Percentiles rank a stretch among this genome's conserved stretches.
Conservation (phyloP, 106 monocot species). For the Gastrodia elata region DNA sequence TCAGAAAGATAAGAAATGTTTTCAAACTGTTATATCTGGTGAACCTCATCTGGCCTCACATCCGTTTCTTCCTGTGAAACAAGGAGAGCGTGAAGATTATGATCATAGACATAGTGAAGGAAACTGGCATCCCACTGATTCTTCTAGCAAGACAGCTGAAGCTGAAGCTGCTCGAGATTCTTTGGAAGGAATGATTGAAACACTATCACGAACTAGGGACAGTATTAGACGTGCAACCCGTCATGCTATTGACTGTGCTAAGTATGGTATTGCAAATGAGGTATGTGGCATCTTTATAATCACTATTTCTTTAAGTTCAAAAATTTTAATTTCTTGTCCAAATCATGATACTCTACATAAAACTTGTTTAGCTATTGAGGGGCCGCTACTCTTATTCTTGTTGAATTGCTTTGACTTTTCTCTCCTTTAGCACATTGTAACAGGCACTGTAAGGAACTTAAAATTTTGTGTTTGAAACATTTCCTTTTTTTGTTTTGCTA, state of each 20-base stretch:
- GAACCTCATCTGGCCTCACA: constrained; percentile 22
- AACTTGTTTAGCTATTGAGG: not conserved
- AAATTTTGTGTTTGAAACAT: not conserved
- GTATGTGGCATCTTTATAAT: constrained; percentile 11
- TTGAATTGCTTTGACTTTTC: not conserved
- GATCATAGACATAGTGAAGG: constrained; percentile 27
- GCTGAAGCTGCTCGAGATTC: constrained; percentile 66
- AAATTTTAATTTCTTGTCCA: not conserved
- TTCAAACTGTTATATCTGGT: constrained; percentile 13
- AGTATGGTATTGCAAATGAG: constrained; percentile 73
- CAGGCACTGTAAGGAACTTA: not conserved
- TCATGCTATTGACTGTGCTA: constrained; percentile 80
- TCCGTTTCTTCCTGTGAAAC: constrained; percentile 10
- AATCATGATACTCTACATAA: not conserved
- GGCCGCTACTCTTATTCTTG: not conserved
- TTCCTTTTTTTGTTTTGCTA: not conserved
- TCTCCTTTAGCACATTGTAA: not conserved
- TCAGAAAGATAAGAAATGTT: constrained; percentile 24
- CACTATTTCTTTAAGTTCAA: not conserved
- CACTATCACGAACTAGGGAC: constrained; percentile 70
- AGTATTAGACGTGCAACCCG: constrained; percentile 85
- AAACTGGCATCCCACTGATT: constrained; percentile 21
- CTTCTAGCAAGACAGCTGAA: constrained; percentile 52
- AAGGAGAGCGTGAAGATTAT: constrained; percentile 25
- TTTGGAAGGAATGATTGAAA: constrained; percentile 80